A percentile compares a stretch with the other conserved stretches of the same genome.
Conservation (phyloP, 2,329 filamentous ascomycete species). For the Trichoderma koningii region DNA sequence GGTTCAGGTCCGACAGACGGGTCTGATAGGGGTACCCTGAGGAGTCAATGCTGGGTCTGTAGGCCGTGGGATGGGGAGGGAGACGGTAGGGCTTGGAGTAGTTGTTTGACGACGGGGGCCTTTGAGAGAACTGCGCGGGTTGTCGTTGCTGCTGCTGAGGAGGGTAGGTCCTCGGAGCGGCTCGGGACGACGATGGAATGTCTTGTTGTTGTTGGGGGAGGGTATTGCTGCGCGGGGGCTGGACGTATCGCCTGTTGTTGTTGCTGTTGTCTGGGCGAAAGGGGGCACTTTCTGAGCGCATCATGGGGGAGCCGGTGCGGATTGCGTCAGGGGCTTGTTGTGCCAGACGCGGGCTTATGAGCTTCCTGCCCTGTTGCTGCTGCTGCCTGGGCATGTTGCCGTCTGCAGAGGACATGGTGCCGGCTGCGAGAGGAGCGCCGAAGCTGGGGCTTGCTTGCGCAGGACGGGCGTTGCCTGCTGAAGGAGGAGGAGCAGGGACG, state of each 20-base stretch:
- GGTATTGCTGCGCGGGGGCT: not conserved
- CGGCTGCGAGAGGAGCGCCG: slow-evolving; percentile 33
- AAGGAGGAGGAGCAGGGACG: not conserved
- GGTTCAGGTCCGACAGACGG: slow-evolving; percentile 15
- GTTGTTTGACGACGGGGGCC: not conserved
- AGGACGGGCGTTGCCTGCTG: not conserved
- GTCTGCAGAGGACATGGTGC: slow-evolving; percentile 22
- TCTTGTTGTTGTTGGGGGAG: not conserved
- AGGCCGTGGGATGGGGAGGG: slow-evolving; percentile 24
- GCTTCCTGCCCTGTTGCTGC: not conserved
- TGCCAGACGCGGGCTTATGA: slow-evolving; percentile 1
- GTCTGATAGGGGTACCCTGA: slow-evolving; percentile 28
- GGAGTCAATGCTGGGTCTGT: slow-evolving; percentile 30
- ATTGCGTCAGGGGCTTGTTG: slow-evolving; percentile 29
- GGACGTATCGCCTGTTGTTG: slow-evolving; percentile 12
- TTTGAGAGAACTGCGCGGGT: not conserved
- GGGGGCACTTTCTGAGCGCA: slow-evolving; percentile 44
- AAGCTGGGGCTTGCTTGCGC: slow-evolving; percentile 37
- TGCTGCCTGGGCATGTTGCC: slow-evolving; percentile 1
- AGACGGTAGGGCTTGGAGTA: slow-evolving; percentile 24
- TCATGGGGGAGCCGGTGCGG: slow-evolving; percentile 39
- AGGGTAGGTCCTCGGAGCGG: slow-evolving; percentile 4
- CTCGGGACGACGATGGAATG: not conserved
- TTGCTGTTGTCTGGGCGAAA: slow-evolving; percentile 35
- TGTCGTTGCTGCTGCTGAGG: slow-evolving; percentile 7